Evolutionary conservation across 2,329 filamentous ascomycete genomes (phyloP), one percentile per base, ranked within the genome.

Genomic region (Xylariomycetidae sp.): DNA sequence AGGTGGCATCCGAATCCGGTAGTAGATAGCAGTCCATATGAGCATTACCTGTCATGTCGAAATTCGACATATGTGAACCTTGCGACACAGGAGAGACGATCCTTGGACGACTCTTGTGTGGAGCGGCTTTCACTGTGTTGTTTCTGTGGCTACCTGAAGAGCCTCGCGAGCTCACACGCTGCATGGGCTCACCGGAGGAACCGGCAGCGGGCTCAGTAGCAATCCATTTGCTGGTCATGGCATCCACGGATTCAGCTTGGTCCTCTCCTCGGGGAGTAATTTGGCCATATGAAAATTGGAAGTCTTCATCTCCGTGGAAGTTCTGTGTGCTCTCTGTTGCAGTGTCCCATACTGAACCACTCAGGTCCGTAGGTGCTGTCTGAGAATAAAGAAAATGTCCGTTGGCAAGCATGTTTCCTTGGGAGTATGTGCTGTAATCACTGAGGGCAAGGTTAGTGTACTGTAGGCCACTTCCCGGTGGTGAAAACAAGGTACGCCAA

Each of bases 241-340:
- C 64, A 56, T 74, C 70, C 50, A 63, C 50, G 46, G 59, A 49
- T 42, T 72, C 66, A 56, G 56, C 51, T 38, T 67, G 64, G 50
- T 69, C 64, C 59, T 69, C 52, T 53, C 53, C 69, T 66, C 66
- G 63, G 50, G 72, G 69, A 37, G 70, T 74, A 53, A 67, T 68
- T 44, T 74, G 70, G 55, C 69, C 70, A 58, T 72, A 72, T 50
- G 66, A 63, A 57, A 69, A 72, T 50, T 69, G 57, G 58, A 64
- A 72, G 36, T 76, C 72, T 62, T 76, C 74, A 44, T 77, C 72
- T 67, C 67, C 69, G 50, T 64, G 65, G 57, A 75, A 73, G 70
- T 72, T 74, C 69, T 77, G 74, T 72, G 70, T 51, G 53, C 71
- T 72, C 70, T 78, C 74, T 65, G 62, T 62, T 65, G 70, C 61